Conservation (phyloP, 139 green algal genomes). For the Chara braunii region DNA sequence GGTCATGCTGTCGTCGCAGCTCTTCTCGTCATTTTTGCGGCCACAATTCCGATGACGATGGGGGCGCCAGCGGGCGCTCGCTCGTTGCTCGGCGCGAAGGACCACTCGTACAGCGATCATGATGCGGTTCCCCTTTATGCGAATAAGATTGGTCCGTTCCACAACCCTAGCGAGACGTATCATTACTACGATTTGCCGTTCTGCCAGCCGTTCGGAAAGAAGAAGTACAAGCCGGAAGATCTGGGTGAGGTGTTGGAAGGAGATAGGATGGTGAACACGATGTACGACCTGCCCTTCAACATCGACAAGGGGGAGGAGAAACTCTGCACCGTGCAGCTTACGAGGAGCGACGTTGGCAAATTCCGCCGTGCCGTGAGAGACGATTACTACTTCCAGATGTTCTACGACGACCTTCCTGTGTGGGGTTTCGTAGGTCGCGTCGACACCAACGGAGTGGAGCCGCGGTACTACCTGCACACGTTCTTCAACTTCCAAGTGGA, state of each 20-base stretch:
- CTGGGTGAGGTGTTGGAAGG: constrained; percentile 68
- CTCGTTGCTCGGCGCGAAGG: constrained; percentile 4
- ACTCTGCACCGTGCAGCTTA: constrained; percentile 74
- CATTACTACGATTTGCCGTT: constrained; percentile 94
- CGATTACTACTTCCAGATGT: constrained; percentile 96
- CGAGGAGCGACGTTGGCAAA: constrained; percentile 60
- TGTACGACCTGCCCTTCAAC: constrained; percentile 78
- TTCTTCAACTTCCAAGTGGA: constrained; percentile 53
- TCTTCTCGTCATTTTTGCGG: too few relatives aligned
- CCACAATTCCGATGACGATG: neutral
- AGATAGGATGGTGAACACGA: constrained; percentile 70
- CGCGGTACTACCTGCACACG: constrained; percentile 48
- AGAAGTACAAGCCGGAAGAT: constrained; percentile 55
- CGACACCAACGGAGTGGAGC: constrained; percentile 16
- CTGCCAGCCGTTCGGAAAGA: constrained; percentile 58
- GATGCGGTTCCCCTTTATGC: constrained; percentile 29
- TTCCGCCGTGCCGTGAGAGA: constrained; percentile 66
- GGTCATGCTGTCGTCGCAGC: too few relatives aligned
- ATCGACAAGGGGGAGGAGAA: constrained; percentile 67
- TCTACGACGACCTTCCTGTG: constrained; percentile 75
- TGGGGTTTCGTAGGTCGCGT: constrained; percentile 73
- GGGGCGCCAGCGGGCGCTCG: neutral
- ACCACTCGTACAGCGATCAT: constrained; percentile 13
- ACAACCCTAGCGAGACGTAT: constrained; percentile 75
- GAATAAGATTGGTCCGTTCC: constrained; percentile 45